These are phyloP conservation scores for Gossypium gossypioides DNA, from an alignment of 441 rosid species.

Conservation along the genomic window DNA sequence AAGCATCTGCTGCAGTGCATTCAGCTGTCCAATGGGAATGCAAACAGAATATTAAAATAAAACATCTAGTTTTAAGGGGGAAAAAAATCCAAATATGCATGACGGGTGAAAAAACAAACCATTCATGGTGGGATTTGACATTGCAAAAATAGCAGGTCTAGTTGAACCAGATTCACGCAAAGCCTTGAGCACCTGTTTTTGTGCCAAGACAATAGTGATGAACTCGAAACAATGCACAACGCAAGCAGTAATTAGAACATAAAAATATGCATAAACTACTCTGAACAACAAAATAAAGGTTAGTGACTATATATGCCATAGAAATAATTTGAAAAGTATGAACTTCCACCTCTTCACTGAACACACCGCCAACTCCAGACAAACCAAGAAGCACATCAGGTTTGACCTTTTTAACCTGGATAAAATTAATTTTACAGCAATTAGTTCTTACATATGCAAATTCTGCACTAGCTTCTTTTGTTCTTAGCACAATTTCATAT, in stretches of 20 bases:
- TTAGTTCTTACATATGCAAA: slow-evolving; percentile 6
- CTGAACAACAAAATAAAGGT: neutral
- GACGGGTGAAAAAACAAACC: slow-evolving; percentile 36
- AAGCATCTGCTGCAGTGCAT: slow-evolving; percentile 93
- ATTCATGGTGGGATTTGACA: slow-evolving; percentile 96
- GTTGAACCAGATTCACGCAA: slow-evolving; percentile 74
- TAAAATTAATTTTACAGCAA: slow-evolving; percentile 14
- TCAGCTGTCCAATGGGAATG: slow-evolving; percentile 55
- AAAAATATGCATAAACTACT: neutral
- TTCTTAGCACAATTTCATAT: neutral
- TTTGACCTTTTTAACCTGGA: slow-evolving; percentile 76
- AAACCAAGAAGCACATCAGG: slow-evolving; percentile 97
- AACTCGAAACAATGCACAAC: neutral
- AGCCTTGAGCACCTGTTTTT: slow-evolving; percentile 79
- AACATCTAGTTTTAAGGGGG: slow-evolving; percentile 3
- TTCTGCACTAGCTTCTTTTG: neutral
- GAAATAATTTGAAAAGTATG: neutral
- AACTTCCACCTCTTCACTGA: slow-evolving; percentile 60
- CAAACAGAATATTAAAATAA: slow-evolving; percentile 18
- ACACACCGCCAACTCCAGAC: slow-evolving; percentile 97
- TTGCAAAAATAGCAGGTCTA: slow-evolving; percentile 91
- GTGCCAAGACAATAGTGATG: slow-evolving; percentile 12
- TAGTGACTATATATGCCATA: neutral
- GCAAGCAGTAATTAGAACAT: neutral
- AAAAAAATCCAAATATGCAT: slow-evolving; percentile 11